Evolutionary conservation across 345 rosid genomes (phyloP).

Genomic region (Turnera subulata): DNA sequence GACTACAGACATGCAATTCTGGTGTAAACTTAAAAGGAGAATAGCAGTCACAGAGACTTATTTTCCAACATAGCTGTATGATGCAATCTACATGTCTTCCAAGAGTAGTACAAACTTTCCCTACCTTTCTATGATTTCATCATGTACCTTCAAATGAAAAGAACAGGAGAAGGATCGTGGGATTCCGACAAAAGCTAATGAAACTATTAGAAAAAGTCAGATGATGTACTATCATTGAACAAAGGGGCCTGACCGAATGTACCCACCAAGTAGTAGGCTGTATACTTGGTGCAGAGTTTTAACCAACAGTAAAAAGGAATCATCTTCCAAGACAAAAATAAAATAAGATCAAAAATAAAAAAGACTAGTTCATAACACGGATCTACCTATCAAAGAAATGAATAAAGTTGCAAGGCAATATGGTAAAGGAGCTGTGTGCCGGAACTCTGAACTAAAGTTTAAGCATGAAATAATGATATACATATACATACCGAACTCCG

Average conservation of each 20-base stretch:
- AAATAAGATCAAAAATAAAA: too few species aligned
- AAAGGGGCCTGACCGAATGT: neutral
- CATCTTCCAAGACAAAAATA: too few species aligned
- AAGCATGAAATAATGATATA: neutral
- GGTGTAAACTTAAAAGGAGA: neutral
- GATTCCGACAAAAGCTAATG: neutral
- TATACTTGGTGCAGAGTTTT: too few species aligned
- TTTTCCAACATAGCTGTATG: neutral
- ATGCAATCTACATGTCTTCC: too few species aligned
- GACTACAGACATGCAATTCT: neutral
- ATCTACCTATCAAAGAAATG: neutral
- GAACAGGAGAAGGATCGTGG: neutral
- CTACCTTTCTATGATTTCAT: neutral
- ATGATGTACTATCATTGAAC: neutral
- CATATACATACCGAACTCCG: slow-evolving; percentile 4
- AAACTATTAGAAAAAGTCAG: neutral
- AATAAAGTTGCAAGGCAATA: neutral
- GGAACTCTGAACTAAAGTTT: too few species aligned
- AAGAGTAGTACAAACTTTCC: neutral
- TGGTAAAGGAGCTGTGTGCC: neutral
- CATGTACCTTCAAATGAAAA: neutral
- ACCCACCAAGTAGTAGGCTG: neutral
- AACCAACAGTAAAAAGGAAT: too few species aligned
- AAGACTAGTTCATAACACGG: neutral
- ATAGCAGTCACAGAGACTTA: neutral